Evolutionary conservation across 1,284 basidiomycete species (phyloP), one percentile per base, ranked within the genome.

Genomic region (Ceratobasidium sp.): DNA sequence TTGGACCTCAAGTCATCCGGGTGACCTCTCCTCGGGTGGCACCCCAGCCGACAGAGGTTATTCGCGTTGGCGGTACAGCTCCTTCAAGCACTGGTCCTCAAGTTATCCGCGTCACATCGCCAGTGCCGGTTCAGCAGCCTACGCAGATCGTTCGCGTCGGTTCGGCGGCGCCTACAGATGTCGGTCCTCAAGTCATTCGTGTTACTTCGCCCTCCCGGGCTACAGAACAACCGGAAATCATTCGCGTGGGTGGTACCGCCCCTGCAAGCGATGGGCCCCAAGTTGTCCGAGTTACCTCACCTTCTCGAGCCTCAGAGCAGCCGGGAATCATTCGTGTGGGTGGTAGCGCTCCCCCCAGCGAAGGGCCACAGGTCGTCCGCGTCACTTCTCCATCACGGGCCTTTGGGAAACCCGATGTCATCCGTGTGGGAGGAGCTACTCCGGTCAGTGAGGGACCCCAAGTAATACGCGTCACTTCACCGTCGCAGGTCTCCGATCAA

Each of bases 91-190:
- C 35, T 6, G 61, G 61, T 17, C 73, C 73, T 26, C 65, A 69
- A 51, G 60, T 78, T 45, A 77, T 78, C 26, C 77, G 63, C 8
- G 45, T 78, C 28, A 75, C 65, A 7, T 23, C 68, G 20, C 64
- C 73, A 42, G 61, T 74, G 8, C 56, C 63, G 42, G 68, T 49
- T 53, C 45, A 69, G 1, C 68, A 69, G 37, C 63, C 75, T 45
- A 51, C 77, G 15, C 64, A 68, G 3, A 49, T 78, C 45, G 68
- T 78, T 54, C 77, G 77, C 39, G 68, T 76, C 4, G 58, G 58
- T 39, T 65, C 77, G 15, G 39, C 53, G 6, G 49, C 42, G 1
- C 49, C 71, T 15, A 39, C 47, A 39, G 63, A 76, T 26, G 60
- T 33, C 10, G 61, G 60, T 33, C 71, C 71, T 33, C 71, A 65